Percentiles rank a stretch among this genome's conserved stretches.
Conservation (phyloP, 2,329 filamentous ascomycete genomes). For the Elsinoe ampelina region DNA sequence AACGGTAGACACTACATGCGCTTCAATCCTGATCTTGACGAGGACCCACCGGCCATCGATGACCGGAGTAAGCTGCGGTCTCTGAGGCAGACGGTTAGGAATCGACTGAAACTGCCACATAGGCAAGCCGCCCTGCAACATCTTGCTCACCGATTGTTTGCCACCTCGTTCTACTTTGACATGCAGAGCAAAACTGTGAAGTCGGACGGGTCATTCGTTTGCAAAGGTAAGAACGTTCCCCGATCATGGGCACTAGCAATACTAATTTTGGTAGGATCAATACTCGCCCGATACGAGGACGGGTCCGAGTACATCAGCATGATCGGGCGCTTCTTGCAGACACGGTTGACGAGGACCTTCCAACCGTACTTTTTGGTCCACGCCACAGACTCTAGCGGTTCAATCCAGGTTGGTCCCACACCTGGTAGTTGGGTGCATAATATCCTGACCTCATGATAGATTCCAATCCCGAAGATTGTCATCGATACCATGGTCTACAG, state of each 20-base stretch:
- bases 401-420: conserved; percentile 18
- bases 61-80: conserved; percentile 27
- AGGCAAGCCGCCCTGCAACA: conserved; percentile 24
- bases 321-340: conserved; percentile 25
- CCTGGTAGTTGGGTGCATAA: neutral
- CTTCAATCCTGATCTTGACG: conserved; percentile 28
- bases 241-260: conserved; percentile 16
- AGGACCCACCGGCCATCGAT: conserved; percentile 24
- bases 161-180: conserved; percentile 32
- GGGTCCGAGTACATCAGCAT: conserved; percentile 25
- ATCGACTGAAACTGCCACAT: conserved; percentile 22
- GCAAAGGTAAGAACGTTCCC: conserved; percentile 18
- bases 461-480: conserved; percentile 7
- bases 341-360: conserved; percentile 21
- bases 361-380: conserved; percentile 28
- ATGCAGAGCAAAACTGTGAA: conserved; percentile 25
- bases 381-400: conserved; percentile 20
- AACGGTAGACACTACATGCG: conserved; percentile 26
- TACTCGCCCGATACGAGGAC: conserved; percentile 24
- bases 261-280: neutral
- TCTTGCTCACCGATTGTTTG: conserved; percentile 28
- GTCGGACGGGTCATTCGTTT: conserved; percentile 25
- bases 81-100: conserved; percentile 26
- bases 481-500: conserved; percentile 25
- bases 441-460: neutral